A percentile compares a stretch with the other conserved stretches of the same genome.
Conservation (phyloP, 140 eudicot genomes). For the Ambrosia hybrid region DNA sequence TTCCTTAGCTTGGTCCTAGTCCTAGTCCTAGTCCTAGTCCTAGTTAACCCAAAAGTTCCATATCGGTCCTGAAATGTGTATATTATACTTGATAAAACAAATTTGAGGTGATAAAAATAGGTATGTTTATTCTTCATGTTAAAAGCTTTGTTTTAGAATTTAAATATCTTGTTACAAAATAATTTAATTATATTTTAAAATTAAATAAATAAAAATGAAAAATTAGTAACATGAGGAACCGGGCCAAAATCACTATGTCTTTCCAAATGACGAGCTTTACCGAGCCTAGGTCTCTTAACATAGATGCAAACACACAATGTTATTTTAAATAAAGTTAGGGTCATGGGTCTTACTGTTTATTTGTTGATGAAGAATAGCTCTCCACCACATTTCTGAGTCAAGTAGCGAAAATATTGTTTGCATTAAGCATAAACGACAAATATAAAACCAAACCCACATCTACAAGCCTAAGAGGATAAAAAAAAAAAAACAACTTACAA, state of each 20-base stretch:
- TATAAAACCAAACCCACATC: background rate
- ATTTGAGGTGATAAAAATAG: background rate
- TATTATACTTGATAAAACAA: background rate
- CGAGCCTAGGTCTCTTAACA: background rate
- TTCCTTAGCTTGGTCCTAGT: too few species aligned
- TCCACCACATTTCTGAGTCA: constrained; percentile 69
- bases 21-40: background rate
- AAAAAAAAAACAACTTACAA: constrained; percentile 42
- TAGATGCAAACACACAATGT: background rate
- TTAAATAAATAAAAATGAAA: background rate
- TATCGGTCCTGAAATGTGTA: background rate
- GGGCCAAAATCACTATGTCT: background rate
- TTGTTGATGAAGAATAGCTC: constrained; percentile 52
- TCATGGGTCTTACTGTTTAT: constrained; percentile 47
- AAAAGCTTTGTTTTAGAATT: background rate
- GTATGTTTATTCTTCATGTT: background rate
- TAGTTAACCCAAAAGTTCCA: background rate
- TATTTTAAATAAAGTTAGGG: background rate
- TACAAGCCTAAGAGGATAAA: constrained; percentile 9
- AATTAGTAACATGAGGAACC: background rate
- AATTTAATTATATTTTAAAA: background rate
- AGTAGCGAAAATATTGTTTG: constrained; percentile 21
- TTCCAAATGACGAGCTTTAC: background rate
- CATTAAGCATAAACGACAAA: constrained; percentile 11
- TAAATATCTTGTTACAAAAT: background rate